These are phyloP conservation scores for Ceratobasidium papillatum DNA, from an alignment of 1,284 basidiomycete species.

Conservation along the genomic window DNA sequence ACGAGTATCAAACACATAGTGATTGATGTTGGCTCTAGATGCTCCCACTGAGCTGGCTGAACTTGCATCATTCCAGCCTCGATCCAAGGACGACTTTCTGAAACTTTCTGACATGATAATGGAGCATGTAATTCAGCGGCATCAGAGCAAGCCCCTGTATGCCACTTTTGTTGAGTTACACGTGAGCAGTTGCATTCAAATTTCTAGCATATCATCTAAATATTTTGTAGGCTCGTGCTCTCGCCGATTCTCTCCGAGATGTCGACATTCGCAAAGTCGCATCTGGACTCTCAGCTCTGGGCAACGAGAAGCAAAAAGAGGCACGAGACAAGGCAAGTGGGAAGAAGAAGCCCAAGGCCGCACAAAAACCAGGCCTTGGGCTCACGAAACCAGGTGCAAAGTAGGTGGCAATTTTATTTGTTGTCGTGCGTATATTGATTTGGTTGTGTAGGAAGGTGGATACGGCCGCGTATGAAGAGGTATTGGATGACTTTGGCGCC, in stretches of 20 bases:
- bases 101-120: slow-evolving; percentile 76
- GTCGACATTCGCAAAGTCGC: slow-evolving; percentile 90
- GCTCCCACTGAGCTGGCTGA: slow-evolving; percentile 73
- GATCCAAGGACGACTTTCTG: slow-evolving; percentile 86
- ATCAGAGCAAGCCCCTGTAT: slow-evolving; percentile 83
- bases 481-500: slow-evolving; percentile 81
- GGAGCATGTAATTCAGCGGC: slow-evolving; percentile 74
- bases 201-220: neutral
- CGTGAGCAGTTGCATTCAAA: slow-evolving; percentile 59
- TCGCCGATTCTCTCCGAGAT: slow-evolving; percentile 80
- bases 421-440: neutral
- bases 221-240: slow-evolving; percentile 43
- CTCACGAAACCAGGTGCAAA: slow-evolving; percentile 69
- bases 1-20: neutral
- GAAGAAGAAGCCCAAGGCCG: slow-evolving; percentile 84
- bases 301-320: slow-evolving; percentile 94
- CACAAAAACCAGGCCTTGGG: slow-evolving; percentile 77
- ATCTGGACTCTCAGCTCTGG: slow-evolving; percentile 79
- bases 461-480: slow-evolving; percentile 82
- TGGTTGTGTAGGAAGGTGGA: slow-evolving; percentile 65
- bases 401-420: slow-evolving; percentile 56
- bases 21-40: slow-evolving; percentile 53
- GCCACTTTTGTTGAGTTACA: slow-evolving; percentile 83
- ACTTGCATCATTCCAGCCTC: slow-evolving; percentile 76
- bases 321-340: slow-evolving; percentile 83